These are phyloP conservation scores for Russula lepida DNA, from an alignment of 768 basidiomycete genomes.

Conservation along the genomic window DNA sequence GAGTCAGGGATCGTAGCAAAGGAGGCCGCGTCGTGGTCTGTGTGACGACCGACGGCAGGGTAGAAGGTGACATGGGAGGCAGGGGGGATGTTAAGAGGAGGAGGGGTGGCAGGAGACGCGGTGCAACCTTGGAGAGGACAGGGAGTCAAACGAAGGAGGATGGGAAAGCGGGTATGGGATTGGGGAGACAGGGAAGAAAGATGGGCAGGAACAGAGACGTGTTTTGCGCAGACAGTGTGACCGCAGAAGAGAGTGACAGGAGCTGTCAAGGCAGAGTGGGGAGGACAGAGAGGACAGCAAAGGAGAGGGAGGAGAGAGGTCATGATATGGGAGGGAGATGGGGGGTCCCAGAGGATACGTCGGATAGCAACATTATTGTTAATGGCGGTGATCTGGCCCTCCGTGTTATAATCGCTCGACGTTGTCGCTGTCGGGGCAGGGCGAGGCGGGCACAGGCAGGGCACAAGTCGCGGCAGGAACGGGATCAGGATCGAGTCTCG, in stretches of 20 bases:
- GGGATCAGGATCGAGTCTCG: slow-evolving; percentile 13
- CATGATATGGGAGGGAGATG: slow-evolving; percentile 1
- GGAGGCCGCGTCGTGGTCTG: slow-evolving; percentile 6
- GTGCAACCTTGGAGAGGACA: slow-evolving; percentile 34
- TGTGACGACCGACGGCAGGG: slow-evolving; percentile 27
- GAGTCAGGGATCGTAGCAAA: slow-evolving; percentile 20
- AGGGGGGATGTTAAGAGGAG: slow-evolving; percentile 35
- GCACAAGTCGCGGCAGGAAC: background rate
- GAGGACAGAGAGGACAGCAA: slow-evolving; percentile 46
- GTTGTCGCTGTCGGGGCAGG: background rate
- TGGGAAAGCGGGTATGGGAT: slow-evolving; percentile 21
- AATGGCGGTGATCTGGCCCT: slow-evolving; percentile 12
- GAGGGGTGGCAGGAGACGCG: slow-evolving; percentile 18
- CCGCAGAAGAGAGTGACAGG: slow-evolving; percentile 70
- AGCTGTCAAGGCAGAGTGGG: slow-evolving; percentile 29
- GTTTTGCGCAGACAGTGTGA: slow-evolving; percentile 63
- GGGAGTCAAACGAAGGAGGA: slow-evolving; percentile 7
- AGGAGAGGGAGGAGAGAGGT: slow-evolving; percentile 32
- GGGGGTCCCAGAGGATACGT: background rate
- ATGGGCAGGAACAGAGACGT: slow-evolving; percentile 21
- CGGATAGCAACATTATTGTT: slow-evolving; percentile 10
- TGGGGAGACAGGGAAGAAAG: slow-evolving; percentile 1
- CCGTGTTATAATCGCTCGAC: background rate
- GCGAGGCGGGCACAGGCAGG: background rate
- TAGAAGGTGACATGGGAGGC: slow-evolving; percentile 31